Conservation (phyloP, 2,329 filamentous ascomycete genomes). For the Domatiomyces globalis region DNA sequence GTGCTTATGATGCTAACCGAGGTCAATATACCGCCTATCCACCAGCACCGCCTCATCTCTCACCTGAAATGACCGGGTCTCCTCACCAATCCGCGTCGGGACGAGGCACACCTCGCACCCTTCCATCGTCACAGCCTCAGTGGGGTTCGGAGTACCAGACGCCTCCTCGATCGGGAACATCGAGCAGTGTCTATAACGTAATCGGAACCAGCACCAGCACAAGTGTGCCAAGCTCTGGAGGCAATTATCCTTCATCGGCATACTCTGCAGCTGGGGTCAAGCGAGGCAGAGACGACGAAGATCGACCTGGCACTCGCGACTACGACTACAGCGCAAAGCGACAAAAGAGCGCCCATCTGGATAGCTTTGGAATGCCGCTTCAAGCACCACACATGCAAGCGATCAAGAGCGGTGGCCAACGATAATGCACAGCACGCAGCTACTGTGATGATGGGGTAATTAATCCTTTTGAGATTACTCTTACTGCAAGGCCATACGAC, state of each 20-base stretch:
- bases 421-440: conserved; percentile 4
- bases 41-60: conserved; percentile 61
- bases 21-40: conserved; percentile 61
- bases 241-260: conserved; percentile 55
- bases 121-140: conserved; percentile 55
- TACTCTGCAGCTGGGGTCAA: conserved; percentile 54
- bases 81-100: conserved; percentile 69
- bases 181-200: conserved; percentile 77
- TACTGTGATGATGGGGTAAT: conserved; percentile 1
- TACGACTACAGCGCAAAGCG: conserved; percentile 57
- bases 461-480: conserved; percentile 1
- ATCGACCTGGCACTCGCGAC: conserved; percentile 48
- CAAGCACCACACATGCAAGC: conserved; percentile 28
- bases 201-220: conserved; percentile 66
- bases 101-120: conserved; percentile 70
- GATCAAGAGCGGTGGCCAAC: conserved; percentile 28
- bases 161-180: conserved; percentile 54
- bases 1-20: conserved; percentile 57
- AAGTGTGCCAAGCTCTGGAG: conserved; percentile 51
- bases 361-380: conserved; percentile 33
- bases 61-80: conserved; percentile 70
- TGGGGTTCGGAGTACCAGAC: conserved; percentile 62
- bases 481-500: conserved; percentile 1
- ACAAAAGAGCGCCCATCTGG: conserved; percentile 60
- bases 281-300: conserved; percentile 49